Base-by-base conservation (phyloP, 805 yeast species). In the Ogataea methylovora region DNA sequence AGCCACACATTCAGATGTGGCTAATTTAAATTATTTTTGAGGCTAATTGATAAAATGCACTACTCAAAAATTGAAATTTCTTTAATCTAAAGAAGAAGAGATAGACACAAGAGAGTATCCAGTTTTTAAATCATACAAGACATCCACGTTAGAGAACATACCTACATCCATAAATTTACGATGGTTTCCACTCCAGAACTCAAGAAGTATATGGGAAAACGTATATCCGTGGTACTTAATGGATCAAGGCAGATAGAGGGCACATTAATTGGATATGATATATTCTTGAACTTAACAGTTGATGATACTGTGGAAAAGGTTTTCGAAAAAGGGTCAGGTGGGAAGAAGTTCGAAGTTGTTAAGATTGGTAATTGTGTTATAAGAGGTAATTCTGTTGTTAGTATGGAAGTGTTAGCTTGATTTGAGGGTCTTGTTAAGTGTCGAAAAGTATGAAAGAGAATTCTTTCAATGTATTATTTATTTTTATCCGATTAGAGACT, bases 181-280 rank as follows among this genome's bases (percentile, higher is more conserved):
- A 58, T 58, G 62, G 61, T 57, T 12, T 51, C 61, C 3, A 48
- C 56, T 10, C 63, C 63, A 11, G 63, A 58, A 32, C 43, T 58
- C 15, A 57, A 56, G 39, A 56, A 81, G 79, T 86, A 84, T 53
- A 69, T 85, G 73, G 88, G 84, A 51, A 84, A 84, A 58, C 73
- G 75, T 48, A 67, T 90, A 19, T 65, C 76, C 11, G 63, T 90
- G 13, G 83, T 81, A 43, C 66, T 90, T 39, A 86, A 85, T 54
- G 94, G 95, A 2, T 61, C 82, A 11, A 68, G 97, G 33, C 73
- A 72, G 45, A 74, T 90, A 1, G 71, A 74, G n/a, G 97, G 97
- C 2, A 72, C 73, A 10, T 67, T 90, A 35, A 67, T 84, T 47
- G 97, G 97, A 2, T 90, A 77, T 54, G 97, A 90, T 52, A 73